Percentiles rank a stretch among this genome's conserved stretches.
Evolutionary conservation across 495 filamentous ascomycete genomes (phyloP).

Genomic region (Hypomontagnella monticulosa): DNA sequence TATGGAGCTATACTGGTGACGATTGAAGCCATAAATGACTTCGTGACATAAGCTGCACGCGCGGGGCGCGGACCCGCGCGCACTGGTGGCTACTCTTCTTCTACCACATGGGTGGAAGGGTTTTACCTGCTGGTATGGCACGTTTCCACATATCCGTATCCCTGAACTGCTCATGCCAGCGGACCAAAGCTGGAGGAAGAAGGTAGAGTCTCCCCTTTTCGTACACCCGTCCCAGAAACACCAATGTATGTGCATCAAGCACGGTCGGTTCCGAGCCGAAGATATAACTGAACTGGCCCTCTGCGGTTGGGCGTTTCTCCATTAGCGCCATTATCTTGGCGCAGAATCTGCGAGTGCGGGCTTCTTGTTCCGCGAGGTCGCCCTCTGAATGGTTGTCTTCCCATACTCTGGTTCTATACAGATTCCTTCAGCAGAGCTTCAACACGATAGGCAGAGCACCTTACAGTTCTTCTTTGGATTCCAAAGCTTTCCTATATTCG

Average conservation of each 20-base stretch:
- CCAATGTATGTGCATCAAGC: not conserved
- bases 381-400: too few species aligned
- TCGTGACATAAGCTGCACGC: too few species aligned
- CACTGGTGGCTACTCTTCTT: not conserved
- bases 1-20: too few species aligned
- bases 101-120: not conserved
- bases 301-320: not conserved
- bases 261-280: slow-evolving; percentile 8
- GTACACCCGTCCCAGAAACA: slow-evolving; percentile 12
- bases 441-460: too few species aligned
- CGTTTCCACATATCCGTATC: slow-evolving; percentile 7
- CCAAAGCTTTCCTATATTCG: too few species aligned
- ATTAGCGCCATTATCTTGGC: slow-evolving; percentile 3
- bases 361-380: too few species aligned
- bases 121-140: slow-evolving; percentile 7
- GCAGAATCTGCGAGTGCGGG: slow-evolving; percentile 2
- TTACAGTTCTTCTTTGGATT: too few species aligned
- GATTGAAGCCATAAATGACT: too few species aligned
- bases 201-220: slow-evolving; percentile 6
- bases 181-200: slow-evolving; percentile 1
- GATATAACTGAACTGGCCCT: slow-evolving; percentile 10
- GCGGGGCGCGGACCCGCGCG: too few species aligned
- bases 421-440: too few species aligned
- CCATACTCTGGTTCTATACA: too few species aligned
- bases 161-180: slow-evolving; percentile 10